These are phyloP conservation scores for Tubosaeta sp. DNA, from an alignment of 768 basidiomycete species.

Conservation along the genomic window DNA sequence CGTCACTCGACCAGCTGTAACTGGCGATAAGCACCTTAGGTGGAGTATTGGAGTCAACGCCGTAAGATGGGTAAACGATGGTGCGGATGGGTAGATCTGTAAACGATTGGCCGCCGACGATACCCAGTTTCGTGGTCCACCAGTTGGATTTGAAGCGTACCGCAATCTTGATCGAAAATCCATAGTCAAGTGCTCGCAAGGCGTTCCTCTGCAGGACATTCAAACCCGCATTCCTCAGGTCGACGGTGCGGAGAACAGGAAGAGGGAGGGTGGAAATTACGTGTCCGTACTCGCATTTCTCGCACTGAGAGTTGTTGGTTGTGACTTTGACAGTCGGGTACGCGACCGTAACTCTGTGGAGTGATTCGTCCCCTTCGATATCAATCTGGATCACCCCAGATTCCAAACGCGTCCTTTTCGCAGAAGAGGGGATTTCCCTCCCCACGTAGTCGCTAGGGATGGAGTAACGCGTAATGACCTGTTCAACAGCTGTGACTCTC, in stretches of 20 bases:
- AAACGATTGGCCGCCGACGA: slow-evolving; percentile 38
- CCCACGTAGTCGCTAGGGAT: neutral
- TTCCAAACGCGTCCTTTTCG: neutral
- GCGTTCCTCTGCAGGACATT: slow-evolving; percentile 32
- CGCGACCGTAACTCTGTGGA: neutral
- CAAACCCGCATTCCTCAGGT: slow-evolving; percentile 27
- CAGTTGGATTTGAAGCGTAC: slow-evolving; percentile 40
- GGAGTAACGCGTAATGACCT: neutral
- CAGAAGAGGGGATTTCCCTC: neutral
- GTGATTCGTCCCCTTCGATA: neutral
- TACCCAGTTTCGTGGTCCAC: slow-evolving; percentile 37
- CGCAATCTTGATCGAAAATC: slow-evolving; percentile 38
- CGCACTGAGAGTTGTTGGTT: neutral
- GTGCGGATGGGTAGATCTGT: slow-evolving; percentile 40
- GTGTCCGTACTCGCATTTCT: slow-evolving; percentile 28
- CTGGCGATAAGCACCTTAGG: slow-evolving; percentile 36
- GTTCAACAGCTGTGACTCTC: neutral
- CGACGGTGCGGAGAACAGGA: slow-evolving; percentile 32
- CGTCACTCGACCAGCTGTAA: slow-evolving; percentile 40
- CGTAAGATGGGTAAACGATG: slow-evolving; percentile 43
- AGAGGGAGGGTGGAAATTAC: slow-evolving; percentile 42
- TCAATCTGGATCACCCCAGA: neutral
- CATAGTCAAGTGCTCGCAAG: slow-evolving; percentile 36
- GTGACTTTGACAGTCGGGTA: neutral
- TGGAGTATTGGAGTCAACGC: slow-evolving; percentile 17